Evolutionary conservation across 2,329 filamentous ascomycete genomes (phyloP), one percentile per base, ranked within the genome.

Genomic region (Phyllosticta capitalensis): DNA sequence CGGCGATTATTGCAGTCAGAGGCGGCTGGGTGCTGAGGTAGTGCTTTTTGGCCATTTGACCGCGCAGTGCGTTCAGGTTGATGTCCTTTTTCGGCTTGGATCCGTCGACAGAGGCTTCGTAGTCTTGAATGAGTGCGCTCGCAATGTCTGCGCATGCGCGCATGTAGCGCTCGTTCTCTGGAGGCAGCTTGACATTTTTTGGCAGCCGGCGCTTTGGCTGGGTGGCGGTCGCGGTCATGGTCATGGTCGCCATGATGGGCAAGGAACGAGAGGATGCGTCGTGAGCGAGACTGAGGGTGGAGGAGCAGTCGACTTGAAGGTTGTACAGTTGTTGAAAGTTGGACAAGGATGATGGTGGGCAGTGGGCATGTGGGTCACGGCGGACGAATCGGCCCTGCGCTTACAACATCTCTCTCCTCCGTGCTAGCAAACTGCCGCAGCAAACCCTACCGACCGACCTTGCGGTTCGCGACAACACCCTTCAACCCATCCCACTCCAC

Each of bases 71-170:
- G 75, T 99, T 99, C 67, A 99, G 81, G 71, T 99, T 99, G 74
- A 97, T 83, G 73, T 99, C 92, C 72, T 87, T 90, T 69, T 85
- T 85, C 0, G 87, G 82, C 63, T 84, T 86, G 53, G 83, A 85
- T 55, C 83, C 81, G 70, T 95, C 86, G 66, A 86, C 86, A 65
- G 86, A 82, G 26, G 88, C 81, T 74, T 97, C 92, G 71, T 95
- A 90, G 69, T 97, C 92, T 70, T 96, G 90, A 67, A 99, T 96
- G 54, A 99, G 82, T 58, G 87, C 88, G 70, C 90, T 95, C 56
- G 92, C 92, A 68, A 99, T 92, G 67, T 99, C 95, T 63, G 92
- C 92, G 74, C 95, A 99, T 67, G 91, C 94, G 72, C 91, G 85
- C 74, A 97, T 83, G 73, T 89, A 96, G 56, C 94, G 86, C 76